Conservation (phyloP, 2,329 filamentous ascomycete species). For the Balansia obtecta region DNA sequence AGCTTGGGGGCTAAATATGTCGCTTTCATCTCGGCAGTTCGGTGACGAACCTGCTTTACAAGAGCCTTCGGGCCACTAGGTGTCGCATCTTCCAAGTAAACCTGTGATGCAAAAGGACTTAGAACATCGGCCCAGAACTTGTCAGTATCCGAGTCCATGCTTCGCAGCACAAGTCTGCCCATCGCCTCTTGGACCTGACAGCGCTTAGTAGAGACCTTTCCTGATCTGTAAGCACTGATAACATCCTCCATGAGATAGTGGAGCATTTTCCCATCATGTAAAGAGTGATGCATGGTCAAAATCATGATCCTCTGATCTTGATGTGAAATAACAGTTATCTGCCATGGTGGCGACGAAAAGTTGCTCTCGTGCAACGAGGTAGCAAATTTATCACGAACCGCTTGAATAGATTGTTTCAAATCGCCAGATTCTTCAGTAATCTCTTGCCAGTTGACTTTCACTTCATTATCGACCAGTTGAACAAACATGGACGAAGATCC, state of each 20-base stretch:
- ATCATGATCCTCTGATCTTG: constrained; percentile 19
- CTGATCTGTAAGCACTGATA: background rate
- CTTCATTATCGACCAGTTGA: background rate
- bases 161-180: background rate
- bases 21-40: background rate
- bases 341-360: constrained; percentile 18
- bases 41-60: background rate
- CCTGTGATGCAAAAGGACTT: background rate
- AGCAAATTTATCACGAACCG: background rate
- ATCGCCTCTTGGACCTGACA: background rate
- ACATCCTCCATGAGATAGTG: background rate
- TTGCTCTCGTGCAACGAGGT: background rate
- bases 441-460: background rate
- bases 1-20: background rate
- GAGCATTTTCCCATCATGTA: constrained; percentile 44
- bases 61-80: background rate
- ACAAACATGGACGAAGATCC: background rate
- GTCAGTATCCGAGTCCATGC: background rate
- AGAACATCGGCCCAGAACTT: background rate
- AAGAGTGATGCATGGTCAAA: constrained; percentile 40
- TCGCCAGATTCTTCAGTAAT: background rate
- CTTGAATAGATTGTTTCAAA: background rate
- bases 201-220: background rate
- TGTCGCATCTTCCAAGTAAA: background rate
- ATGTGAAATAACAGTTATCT: constrained; percentile 18